Conservation (phyloP, 2,329 filamentous ascomycete species). For the Ophiostoma himal-ulmi region DNA sequence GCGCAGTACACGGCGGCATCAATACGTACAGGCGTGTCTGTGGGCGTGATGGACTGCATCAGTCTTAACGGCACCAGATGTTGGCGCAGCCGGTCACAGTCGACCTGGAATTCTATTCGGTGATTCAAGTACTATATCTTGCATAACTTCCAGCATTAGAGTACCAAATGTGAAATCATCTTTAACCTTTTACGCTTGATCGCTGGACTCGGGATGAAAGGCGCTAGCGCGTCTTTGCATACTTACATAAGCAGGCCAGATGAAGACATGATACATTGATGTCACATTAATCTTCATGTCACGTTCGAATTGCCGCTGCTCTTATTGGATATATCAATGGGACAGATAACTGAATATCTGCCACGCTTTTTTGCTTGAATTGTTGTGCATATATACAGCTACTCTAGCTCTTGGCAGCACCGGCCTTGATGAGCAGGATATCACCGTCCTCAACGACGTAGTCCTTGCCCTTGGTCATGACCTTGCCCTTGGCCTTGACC, state of each 20-base stretch:
- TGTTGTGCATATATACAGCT: background rate
- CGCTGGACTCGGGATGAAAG: background rate
- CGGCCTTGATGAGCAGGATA: constrained; percentile 82
- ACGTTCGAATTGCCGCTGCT: background rate
- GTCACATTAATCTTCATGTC: too few species aligned
- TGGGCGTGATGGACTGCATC: background rate
- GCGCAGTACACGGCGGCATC: too few species aligned
- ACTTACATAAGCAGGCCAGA: background rate
- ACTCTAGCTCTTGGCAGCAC: constrained; percentile 64
- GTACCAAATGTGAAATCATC: background rate
- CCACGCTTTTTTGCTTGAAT: background rate
- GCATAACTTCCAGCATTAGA: too few species aligned
- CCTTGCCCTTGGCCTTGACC: constrained; percentile 85
- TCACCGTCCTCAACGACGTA: constrained; percentile 84
- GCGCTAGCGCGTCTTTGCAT: background rate
- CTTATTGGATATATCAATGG: background rate
- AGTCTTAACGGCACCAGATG: background rate
- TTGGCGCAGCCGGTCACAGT: background rate
- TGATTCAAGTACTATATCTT: background rate
- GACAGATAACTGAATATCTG: constrained; percentile 10
- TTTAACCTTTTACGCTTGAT: background rate
- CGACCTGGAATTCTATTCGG: too few species aligned
- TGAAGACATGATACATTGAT: too few species aligned
- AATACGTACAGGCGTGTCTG: too few species aligned
- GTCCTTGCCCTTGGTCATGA: constrained; percentile 98